phyloP scores from a whole-genome alignment of 768 basidiomycete genomes.

The Flagelloscypha sp. region DNA sequence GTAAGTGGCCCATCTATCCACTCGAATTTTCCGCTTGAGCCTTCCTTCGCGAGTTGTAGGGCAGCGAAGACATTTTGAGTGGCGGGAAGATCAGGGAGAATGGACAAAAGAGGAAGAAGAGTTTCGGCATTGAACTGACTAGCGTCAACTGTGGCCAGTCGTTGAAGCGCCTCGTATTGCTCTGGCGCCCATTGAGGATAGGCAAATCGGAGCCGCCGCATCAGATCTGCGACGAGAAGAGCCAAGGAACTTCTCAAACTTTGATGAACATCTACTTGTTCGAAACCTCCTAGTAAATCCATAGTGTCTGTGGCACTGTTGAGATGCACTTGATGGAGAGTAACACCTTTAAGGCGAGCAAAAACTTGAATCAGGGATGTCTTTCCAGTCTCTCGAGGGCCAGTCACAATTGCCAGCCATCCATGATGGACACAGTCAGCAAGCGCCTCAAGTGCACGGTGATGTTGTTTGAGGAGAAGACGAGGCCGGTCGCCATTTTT shows the following conservation, averaged over 20 bases:
- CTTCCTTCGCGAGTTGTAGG: too few relatives aligned
- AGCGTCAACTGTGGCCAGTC: too few relatives aligned
- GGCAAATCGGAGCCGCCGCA: too few relatives aligned
- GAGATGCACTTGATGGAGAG: constrained; percentile 65
- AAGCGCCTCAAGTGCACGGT: constrained; percentile 66
- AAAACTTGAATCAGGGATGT: constrained; percentile 61
- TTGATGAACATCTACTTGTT: constrained; percentile 67
- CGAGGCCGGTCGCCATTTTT: constrained; percentile 30
- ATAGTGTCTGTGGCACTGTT: constrained; percentile 86
- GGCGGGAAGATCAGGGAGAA: too few relatives aligned
- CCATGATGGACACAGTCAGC: constrained; percentile 63
- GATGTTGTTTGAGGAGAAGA: constrained; percentile 52
- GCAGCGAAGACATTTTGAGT: too few relatives aligned
- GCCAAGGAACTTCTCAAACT: constrained; percentile 18
- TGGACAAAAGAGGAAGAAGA: too few relatives aligned
- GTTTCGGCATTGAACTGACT: too few relatives aligned
- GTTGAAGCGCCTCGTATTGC: too few relatives aligned
- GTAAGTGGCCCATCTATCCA: constrained; percentile 95
- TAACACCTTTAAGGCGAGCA: constrained; percentile 61
- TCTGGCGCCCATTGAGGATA: too few relatives aligned
- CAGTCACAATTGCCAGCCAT: constrained; percentile 88
- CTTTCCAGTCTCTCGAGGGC: constrained; percentile 69
- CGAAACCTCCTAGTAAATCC: constrained; percentile 93
- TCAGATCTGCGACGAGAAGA: neutral
- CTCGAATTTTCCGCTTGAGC: constrained; percentile 67